Evolutionary conservation across 2,329 filamentous ascomycete species (phyloP), one percentile per base, ranked within the genome.

Genomic region (Arthrobotrys sphaeroides): DNA sequence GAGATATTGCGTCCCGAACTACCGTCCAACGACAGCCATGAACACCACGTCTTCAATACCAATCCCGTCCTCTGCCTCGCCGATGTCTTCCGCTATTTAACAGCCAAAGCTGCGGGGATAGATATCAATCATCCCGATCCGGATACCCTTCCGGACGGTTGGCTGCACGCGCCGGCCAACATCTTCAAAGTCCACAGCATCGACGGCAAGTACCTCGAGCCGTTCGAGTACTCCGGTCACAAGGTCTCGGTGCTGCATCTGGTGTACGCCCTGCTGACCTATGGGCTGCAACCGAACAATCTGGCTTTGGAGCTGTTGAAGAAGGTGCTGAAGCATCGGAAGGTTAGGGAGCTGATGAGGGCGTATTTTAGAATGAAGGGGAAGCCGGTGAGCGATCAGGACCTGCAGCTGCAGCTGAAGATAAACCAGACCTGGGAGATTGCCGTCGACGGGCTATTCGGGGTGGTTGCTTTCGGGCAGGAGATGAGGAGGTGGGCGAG

Each of bases 351-450:
- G 33, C 20, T 62, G 28, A 68, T 74, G 70, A 60, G 70, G 43
- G 9, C 12, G 13, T 68, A 62, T 47, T 68, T 67, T 13, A 33
- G 62, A 18, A 74, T 74, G 70, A 62, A 36, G n/a, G 53, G 62
- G 10, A 42, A 33, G 28, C 70, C 70, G 9, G n/a, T 68, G 55
- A 47, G 64, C 33, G 70, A 64, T 9, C 45, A 64, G 20, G 62
- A 68, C 51, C 47, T 74, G 10, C 55, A 47, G 47, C 62, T 74
- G 31, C 70, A 74, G 26, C 43, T 74, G 57, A 74, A 74, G 70
- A 40, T 47, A 24, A 26, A 16, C 22, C 38, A 59, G 18, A 51
- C 5, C 7, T 74, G 70, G 70, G 47, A 68, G 3, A 45, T 28
- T 5, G 62, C 36, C 2, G 61, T 61, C 13, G 60, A 61, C 2